Evolutionary conservation across 2,329 filamentous ascomycete genomes (phyloP), one percentile per base, ranked within the genome.

Genomic region (Fusarium nematophilum): DNA sequence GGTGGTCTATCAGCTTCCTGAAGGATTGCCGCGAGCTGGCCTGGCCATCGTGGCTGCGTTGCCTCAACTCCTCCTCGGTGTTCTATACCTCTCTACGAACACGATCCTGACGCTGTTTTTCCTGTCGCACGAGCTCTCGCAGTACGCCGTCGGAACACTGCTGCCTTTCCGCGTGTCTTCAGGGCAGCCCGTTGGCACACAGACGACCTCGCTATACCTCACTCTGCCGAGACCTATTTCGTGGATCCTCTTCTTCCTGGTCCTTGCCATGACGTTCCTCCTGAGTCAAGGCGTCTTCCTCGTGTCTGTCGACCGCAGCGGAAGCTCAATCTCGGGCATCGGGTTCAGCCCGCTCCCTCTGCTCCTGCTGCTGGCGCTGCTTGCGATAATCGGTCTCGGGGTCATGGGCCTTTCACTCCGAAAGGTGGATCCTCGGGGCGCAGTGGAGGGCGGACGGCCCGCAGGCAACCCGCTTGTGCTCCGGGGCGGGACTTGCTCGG

Each of bases 391-490:
- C 2, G 67, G 72, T 23, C 44, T 72, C 8, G 54, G 74, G 6
- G 64, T 80, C 4, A 45, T 78, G 1, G 73, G 61, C 3, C 67
- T 83, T 11, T 79, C 78, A 10, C 59, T 79, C 40, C 74, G 78
- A 9, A 73, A 75, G 25, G 76, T 79, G 3, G 71, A 77, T 8
- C 67, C 73, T 3, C 69, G 73, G 8, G 72, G 74, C 25, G 64
- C 65, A 17, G 73, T 70, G 11, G 65, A 74, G 6, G 72, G 74
- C 50, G 76, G 75, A 34, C 63, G 67, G 9, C 71, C 72, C 14
- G 67, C 72, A 13, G 80, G 79, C 2, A 85, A 84, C 70, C 82
- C 83, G 17, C 76, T 85, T 18, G 75, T 75, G 2, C 63, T 85
- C 29, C 70, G 67, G 17, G 81, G 77, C 25, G 82, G 82, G 9